Percentiles rank a stretch among this genome's conserved stretches.
Conservation (phyloP, 176 grass and related monocot genomes). For the Hordeum marinum region DNA sequence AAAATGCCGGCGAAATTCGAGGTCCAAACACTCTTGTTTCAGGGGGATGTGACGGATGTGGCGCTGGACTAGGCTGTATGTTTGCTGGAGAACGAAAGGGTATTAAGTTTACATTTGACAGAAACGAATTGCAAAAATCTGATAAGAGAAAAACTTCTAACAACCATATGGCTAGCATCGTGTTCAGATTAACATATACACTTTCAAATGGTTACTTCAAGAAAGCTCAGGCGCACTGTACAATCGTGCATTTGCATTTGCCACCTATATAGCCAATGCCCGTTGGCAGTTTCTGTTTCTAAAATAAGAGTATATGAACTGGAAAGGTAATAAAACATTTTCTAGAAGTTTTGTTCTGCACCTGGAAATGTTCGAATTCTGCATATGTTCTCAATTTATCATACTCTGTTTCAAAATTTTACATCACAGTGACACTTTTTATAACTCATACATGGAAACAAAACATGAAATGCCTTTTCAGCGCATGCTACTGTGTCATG, state of each 20-base stretch:
- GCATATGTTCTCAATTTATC: not conserved
- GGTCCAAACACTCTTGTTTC: conserved; percentile 25
- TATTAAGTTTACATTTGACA: not conserved
- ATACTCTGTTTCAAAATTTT: not conserved
- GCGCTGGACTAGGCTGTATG: conserved; percentile 27
- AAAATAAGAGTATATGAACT: not conserved
- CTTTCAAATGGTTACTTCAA: not conserved
- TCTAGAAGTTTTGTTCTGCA: not conserved
- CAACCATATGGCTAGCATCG: not conserved
- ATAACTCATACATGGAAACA: not conserved
- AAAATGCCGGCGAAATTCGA: conserved; percentile 40
- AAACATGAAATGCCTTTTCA: not conserved
- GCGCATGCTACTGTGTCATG: not conserved
- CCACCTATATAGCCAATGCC: not conserved
- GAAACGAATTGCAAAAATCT: not conserved
- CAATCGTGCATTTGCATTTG: not conserved
- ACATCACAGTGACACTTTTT: not conserved
- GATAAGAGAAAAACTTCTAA: not conserved
- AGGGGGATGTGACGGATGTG: conserved; percentile 34
- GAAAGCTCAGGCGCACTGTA: not conserved
- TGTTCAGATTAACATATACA: not conserved
- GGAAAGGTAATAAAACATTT: not conserved
- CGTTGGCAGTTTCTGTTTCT: not conserved
- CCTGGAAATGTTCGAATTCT: not conserved
- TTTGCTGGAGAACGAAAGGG: conserved; percentile 27